phyloP scores from a whole-genome alignment of 2,329 filamentous ascomycete genomes.

The Xylariaceae sp. region DNA sequence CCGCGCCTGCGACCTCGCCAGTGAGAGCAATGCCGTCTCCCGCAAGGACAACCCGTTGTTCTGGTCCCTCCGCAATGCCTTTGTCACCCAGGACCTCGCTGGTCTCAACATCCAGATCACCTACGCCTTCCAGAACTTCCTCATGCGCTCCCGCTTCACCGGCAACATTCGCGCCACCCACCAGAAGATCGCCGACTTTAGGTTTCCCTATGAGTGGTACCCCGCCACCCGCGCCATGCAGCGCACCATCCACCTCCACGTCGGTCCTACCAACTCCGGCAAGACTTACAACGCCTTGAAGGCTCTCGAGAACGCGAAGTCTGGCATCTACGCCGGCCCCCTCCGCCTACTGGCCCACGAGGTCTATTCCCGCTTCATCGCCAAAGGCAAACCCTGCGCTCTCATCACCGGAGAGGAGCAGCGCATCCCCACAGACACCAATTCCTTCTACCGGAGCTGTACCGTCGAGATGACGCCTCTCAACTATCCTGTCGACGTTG shows the following conservation, averaged over 20 bases:
- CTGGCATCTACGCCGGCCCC: conserved; percentile 87
- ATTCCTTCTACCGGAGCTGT: conserved; percentile 70
- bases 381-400: conserved; percentile 73
- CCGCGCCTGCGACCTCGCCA: conserved; percentile 45
- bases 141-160: conserved; percentile 57
- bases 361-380: conserved; percentile 82
- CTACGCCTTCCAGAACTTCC: conserved; percentile 66
- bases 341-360: conserved; percentile 87
- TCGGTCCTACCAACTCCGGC: conserved; percentile 95
- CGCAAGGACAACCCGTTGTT: conserved; percentile 53
- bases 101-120: conserved; percentile 59
- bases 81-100: conserved; percentile 49
- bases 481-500: conserved; percentile 69
- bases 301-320: conserved; percentile 70
- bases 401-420: conserved; percentile 91
- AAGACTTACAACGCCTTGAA: conserved; percentile 96
- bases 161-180: conserved; percentile 57
- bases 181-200: conserved; percentile 69
- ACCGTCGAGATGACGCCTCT: conserved; percentile 84
- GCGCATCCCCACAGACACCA: conserved; percentile 59
- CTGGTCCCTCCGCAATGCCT: conserved; percentile 58
- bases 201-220: conserved; percentile 92
- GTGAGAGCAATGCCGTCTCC: conserved; percentile 34
- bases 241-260: conserved; percentile 84
- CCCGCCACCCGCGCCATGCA: conserved; percentile 77